Evolutionary conservation across 306 rosid genomes (phyloP), one percentile per base, ranked within the genome.

Genomic region (Sophora flavescens): DNA sequence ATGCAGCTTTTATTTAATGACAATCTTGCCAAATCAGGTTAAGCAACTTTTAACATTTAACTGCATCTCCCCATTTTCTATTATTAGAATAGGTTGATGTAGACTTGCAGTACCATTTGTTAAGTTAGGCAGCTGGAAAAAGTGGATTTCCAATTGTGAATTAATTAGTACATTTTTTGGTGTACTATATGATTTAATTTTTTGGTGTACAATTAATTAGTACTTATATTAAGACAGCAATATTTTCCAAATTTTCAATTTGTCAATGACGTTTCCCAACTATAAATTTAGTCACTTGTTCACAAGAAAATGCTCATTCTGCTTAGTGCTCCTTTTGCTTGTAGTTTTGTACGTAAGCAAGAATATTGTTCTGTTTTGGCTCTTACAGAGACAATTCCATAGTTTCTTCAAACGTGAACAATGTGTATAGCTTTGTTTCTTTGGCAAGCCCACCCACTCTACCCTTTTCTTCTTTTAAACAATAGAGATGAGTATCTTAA

Each of bases 371-470:
- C 71, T 18, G 54, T 66, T 63, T 36, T 63, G 28, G n/a, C n/a
- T 39, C 5, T 16, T 14, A 13, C 11, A 63, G 2, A 36, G 69
- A 17, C 51, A 16, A 36, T 51, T 16, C 17, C 7, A 18, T 11
- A 22, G 13, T 11, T 8, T 17, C 11, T 52, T 52, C 15, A 26
- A 75, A 51, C 14, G 48, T 22, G 16, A 68, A 30, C 6, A 26
- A 91, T 87, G 97, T 92, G 95, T 11, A 89, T 92, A 61, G 86
- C 85, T 1, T 90, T 44, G 84, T 91, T 91, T 74, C 81, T 85
- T 13, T 91, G 97, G 97, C 86, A 80, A 77, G 71, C 86, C 42
- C 93, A 91, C 63, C 93, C 97, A 45, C 75, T 82, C 4, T 89
- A 85, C 83, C 88, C 93, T 33, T 76, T 89, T 17, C 18, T 92